These are phyloP conservation scores for Nicotiana undulata DNA, from an alignment of 257 asterid species.

Conservation along the genomic window DNA sequence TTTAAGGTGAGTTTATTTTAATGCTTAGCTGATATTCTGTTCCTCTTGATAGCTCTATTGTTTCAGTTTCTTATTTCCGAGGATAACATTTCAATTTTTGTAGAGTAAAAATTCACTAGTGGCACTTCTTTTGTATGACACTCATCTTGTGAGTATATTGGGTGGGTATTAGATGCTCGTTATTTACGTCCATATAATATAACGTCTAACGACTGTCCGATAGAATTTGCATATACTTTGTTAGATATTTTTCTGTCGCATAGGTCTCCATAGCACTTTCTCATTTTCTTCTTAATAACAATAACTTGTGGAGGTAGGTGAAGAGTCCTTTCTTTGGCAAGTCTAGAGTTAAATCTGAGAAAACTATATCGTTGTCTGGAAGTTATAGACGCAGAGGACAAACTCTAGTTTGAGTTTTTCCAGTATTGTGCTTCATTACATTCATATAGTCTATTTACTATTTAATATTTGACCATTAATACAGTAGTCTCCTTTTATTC, in stretches of 20 bases:
- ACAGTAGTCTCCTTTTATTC: neutral
- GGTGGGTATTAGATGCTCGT: neutral
- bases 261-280: neutral
- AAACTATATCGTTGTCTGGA: neutral
- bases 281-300: neutral
- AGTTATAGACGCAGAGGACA: neutral
- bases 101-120: neutral
- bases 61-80: neutral
- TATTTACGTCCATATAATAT: neutral
- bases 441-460: neutral
- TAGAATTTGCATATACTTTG: neutral
- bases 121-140: neutral
- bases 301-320: neutral
- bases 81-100: neutral
- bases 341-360: neutral
- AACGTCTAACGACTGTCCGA: neutral
- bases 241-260: neutral
- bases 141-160: neutral
- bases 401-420: neutral
- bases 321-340: neutral
- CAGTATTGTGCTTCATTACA: neutral
- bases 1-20: constrained; percentile 53
- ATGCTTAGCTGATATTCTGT: neutral
- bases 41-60: neutral
- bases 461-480: neutral